Evolutionary conservation across 441 rosid genomes (phyloP).

Genomic region (Pelargonium myrrhifolium): DNA sequence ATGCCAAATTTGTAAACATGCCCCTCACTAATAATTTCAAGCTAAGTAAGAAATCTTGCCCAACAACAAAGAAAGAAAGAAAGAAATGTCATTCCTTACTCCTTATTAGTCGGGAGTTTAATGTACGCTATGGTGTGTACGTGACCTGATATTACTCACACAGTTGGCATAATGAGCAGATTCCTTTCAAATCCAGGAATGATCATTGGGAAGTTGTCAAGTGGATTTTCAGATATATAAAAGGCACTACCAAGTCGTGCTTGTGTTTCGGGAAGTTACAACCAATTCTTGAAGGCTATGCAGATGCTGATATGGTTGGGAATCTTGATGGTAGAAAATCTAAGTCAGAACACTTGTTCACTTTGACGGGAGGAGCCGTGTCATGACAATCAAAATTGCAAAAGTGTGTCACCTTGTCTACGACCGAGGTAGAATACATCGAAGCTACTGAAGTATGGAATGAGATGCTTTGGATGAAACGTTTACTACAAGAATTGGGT

Average conservation of each 20-base stretch:
- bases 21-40: not conserved
- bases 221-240: slow-evolving; percentile 6
- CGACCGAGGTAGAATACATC: not conserved
- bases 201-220: not conserved
- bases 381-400: not conserved
- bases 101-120: not conserved
- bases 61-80: no score
- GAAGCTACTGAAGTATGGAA: not conserved
- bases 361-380: not conserved
- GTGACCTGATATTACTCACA: not conserved
- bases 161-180: not conserved
- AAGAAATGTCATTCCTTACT: no score
- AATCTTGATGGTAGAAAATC: slow-evolving; percentile 1
- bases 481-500: not conserved
- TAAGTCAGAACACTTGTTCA: not conserved
- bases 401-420: slow-evolving; percentile 3
- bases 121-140: slow-evolving; percentile 5
- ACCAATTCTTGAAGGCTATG: not conserved
- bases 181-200: not conserved
- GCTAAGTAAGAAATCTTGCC: not conserved
- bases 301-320: not conserved
- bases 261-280: not conserved
- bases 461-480: not conserved
- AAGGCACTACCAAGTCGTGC: not conserved
- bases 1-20: not conserved